Evolutionary conservation across 495 filamentous ascomycete genomes (phyloP), one percentile per base, ranked within the genome.

Genomic region (Tetracladium marchalianum): DNA sequence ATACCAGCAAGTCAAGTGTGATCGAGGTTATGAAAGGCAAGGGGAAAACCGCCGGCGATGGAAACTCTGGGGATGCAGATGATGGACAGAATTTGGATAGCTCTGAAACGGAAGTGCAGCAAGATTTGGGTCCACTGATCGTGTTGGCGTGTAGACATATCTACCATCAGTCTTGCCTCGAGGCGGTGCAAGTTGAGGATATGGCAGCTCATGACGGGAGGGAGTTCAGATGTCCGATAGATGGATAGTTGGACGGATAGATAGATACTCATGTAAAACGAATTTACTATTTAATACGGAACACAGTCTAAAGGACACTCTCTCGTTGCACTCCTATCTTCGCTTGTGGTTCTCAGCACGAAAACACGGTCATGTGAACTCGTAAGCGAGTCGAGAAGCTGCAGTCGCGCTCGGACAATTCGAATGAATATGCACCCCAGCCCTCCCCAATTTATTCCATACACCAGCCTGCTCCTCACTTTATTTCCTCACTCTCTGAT

Each of bases 81-180:
- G 52, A 43, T 33, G 52, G 27, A 27, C 47, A 53, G 22, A 51
- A 46, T 12, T 46, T 50, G 27, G 43, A 49, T 27, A 48, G 50
- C 11, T 16, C 11, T 24, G 50, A 35, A 18, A 11, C 16, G 16
- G 46, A n/a, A 36, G 35, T 22, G 11, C 45, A 51, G 18, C 44
- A 46, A 33, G 58, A 58, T 12, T 59, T 76, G 19, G 71, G 68
- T 11, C 66, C 75, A 36, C 55, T 82, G 31, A 69, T 82, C 0
- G 62, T 82, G 45, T 62, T 81, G 34, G 73, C 73, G 35, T 82
- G 78, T 56, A 67, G 75, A 37, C 78, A 82, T 55, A 69, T 81
- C 31, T 81, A 79, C 54, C 78, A 82, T 53, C 69, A 74, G 50
- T 64, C 53, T 16, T 82, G 78, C 61, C 57, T 82, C 44, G 78